Evolutionary conservation across 768 basidiomycete species (phyloP).

Genomic region (Mycena haematopus): DNA sequence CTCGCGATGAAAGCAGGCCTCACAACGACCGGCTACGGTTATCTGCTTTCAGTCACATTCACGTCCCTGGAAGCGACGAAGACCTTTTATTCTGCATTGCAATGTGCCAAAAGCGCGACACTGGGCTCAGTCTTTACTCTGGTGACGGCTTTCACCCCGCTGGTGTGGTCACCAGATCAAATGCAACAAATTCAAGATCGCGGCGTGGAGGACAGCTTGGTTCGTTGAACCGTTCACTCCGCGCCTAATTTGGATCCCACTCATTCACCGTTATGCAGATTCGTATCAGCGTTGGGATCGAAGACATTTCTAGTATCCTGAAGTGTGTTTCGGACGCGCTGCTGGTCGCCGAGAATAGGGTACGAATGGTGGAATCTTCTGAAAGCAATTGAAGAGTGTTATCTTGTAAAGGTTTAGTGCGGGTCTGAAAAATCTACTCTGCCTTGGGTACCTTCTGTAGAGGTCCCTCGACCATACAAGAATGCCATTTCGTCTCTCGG

Average conservation of each 20-base stretch:
- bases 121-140: conserved; percentile 61
- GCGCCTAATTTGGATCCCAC: neutral
- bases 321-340: conserved; percentile 48
- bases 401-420: too few relatives aligned
- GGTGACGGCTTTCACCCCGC: conserved; percentile 55
- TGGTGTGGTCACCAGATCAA: conserved; percentile 54
- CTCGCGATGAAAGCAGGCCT: conserved; percentile 34
- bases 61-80: conserved; percentile 45
- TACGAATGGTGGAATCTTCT: neutral
- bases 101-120: conserved; percentile 56
- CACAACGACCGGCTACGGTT: conserved; percentile 38
- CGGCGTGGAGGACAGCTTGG: conserved; percentile 48
- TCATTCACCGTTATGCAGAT: conserved; percentile 37
- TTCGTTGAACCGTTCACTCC: neutral
- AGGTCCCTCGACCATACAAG: too few relatives aligned
- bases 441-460: too few relatives aligned
- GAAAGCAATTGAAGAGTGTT: neutral
- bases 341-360: conserved; percentile 41
- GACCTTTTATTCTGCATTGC: conserved; percentile 52
- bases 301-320: conserved; percentile 44
- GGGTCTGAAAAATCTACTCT: too few relatives aligned
- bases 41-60: conserved; percentile 53
- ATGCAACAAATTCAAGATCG: conserved; percentile 54
- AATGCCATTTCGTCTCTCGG: too few relatives aligned
- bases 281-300: conserved; percentile 56